These are phyloP conservation scores for Penicillium pancosmium DNA, from an alignment of 495 filamentous ascomycete genomes.

Conservation along the genomic window DNA sequence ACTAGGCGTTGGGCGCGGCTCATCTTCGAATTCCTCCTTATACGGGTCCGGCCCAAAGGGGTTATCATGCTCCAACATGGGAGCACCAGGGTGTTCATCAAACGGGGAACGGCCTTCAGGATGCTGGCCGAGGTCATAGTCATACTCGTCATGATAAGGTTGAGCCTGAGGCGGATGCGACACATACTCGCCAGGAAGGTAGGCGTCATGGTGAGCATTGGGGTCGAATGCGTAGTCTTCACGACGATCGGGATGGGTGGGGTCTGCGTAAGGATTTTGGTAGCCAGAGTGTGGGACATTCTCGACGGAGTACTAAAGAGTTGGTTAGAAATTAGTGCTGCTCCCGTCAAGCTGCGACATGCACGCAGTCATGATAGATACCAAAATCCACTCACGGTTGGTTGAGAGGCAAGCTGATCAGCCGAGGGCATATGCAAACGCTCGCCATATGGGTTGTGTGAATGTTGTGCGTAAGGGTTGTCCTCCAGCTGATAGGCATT, in stretches of 20 bases:
- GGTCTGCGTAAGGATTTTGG: constrained; percentile 64
- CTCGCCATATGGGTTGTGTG: constrained; percentile 22
- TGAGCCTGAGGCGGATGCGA: constrained; percentile 68
- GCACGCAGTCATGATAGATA: neutral
- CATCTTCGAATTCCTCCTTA: constrained; percentile 46
- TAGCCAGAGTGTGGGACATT: constrained; percentile 70
- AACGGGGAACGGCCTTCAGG: constrained; percentile 53
- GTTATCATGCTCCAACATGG: constrained; percentile 58
- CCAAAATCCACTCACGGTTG: constrained; percentile 57
- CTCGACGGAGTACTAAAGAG: constrained; percentile 72
- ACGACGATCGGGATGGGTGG: constrained; percentile 48
- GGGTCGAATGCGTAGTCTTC: constrained; percentile 77
- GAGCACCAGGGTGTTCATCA: constrained; percentile 55
- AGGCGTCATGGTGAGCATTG: constrained; percentile 81
- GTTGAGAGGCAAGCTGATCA: constrained; percentile 71
- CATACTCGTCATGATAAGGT: constrained; percentile 65
- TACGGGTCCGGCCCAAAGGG: constrained; percentile 61
- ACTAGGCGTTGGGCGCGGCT: constrained; percentile 55
- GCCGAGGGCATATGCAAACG: constrained; percentile 72
- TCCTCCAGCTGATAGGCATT: constrained; percentile 75
- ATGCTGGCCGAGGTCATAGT: constrained; percentile 57
- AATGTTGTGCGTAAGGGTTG: constrained; percentile 52
- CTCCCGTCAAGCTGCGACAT: neutral
- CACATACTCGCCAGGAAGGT: constrained; percentile 46
- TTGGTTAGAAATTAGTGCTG: constrained; percentile 16